phyloP scores from a whole-genome alignment of 2,329 filamentous ascomycete genomes.

The Pseudogymnoascus sp. region DNA sequence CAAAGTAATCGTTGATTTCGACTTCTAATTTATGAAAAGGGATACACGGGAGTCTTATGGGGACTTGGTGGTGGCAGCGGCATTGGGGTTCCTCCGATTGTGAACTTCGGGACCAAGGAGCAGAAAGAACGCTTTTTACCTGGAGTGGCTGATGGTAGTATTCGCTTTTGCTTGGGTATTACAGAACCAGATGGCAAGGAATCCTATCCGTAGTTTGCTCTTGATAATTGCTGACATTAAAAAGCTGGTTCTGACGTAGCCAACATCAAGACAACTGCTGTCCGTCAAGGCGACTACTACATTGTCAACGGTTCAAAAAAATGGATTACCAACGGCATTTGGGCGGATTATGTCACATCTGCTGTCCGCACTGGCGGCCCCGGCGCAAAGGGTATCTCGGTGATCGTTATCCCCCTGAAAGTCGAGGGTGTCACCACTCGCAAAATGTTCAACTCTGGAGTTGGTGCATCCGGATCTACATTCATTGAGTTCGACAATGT shows the following conservation, averaged over 20 bases:
- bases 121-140: conserved; percentile 54
- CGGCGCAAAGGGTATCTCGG: conserved; percentile 46
- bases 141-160: conserved; percentile 49
- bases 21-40: conserved; percentile 21
- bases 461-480: conserved; percentile 53
- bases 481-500: conserved; percentile 51
- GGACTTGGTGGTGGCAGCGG: conserved; percentile 51
- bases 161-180: conserved; percentile 56
- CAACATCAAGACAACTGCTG: conserved; percentile 53
- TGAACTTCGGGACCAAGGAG: conserved; percentile 52
- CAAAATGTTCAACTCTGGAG: conserved; percentile 56
- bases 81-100: conserved; percentile 57
- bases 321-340: conserved; percentile 58
- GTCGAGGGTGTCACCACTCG: conserved; percentile 43
- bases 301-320: conserved; percentile 62
- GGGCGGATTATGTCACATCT: conserved; percentile 54
- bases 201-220: conserved; percentile 46
- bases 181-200: conserved; percentile 52
- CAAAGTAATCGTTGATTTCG: neutral
- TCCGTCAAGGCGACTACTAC: conserved; percentile 43
- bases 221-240: neutral
- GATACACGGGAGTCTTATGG: conserved; percentile 49
- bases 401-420: conserved; percentile 49
- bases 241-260: conserved; percentile 56
- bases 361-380: conserved; percentile 52